Evolutionary conservation across 169 alveolate genomes (phyloP), one percentile per base, ranked within the genome.

Genomic region (Cryptosporidium sp.): DNA sequence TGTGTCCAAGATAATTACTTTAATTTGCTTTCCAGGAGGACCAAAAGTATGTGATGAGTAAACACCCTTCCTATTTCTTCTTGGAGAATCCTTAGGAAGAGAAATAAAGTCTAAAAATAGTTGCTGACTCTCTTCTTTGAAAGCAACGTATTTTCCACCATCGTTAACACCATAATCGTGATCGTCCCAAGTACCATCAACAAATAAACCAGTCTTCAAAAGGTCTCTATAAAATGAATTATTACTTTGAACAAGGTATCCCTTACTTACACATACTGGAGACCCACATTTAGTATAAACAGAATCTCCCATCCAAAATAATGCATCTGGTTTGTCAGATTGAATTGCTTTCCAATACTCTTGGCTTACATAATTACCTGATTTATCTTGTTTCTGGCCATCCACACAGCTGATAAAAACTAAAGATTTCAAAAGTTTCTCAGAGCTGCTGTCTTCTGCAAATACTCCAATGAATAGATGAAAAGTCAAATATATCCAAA

Each of bases 81-180:
- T 91, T 42, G 93, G 87, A 85, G 94, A 95, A 84, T 92, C 94
- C 53, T 71, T 86, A 18, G 95, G 96, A 26, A 93, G 92, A 39
- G 93, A 85, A 68, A 95, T 73, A 67, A 94, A 95, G 42, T 95
- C 96, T 86, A 95, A 62, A 23, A 75, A 87, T 52, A 75, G 48
- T 21, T 84, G 58, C 91, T 93, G 93, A 61, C 96, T 91, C 60
- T 67, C 84, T 2, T 95, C 94, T 75, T 91, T 94, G 69, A 85
- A 84, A 45, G 42, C 52, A 68, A 73, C 92, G 33, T 92, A 72
- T 33, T 73, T 61, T 39, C 93, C 95, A 23, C 96, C 97, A 92
- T 95, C 95, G 48, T 93, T 93, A 21, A 93, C 65, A 75, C 95
- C 96, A 75, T 93, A 94, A 70, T 95, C 97, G 60, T 95, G 97